phyloP scores from a whole-genome alignment of 1,284 basidiomycete genomes.

The Irpex sp. region DNA sequence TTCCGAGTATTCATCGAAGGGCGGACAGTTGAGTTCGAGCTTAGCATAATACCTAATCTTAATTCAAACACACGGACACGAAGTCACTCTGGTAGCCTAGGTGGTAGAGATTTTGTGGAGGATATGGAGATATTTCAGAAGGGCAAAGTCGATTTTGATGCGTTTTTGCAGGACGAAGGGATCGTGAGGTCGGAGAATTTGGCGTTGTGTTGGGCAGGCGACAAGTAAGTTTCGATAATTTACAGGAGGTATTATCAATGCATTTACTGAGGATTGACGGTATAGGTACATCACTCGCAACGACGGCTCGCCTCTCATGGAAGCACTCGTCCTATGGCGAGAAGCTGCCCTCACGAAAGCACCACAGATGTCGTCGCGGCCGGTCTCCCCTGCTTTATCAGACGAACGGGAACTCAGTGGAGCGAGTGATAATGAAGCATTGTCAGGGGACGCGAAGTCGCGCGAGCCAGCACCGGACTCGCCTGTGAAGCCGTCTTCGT shows the following conservation, averaged over 20 bases:
- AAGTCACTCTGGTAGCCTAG: conserved; percentile 25
- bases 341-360: conserved; percentile 41
- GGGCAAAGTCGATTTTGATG: conserved; percentile 51
- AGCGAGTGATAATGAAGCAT: conserved; percentile 30
- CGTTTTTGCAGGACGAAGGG: conserved; percentile 52
- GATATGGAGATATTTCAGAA: conserved; percentile 49
- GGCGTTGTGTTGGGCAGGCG: conserved; percentile 63
- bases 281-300: conserved; percentile 58
- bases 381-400: conserved; percentile 28
- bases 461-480: conserved; percentile 34
- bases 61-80: background rate
- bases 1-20: conserved; percentile 59
- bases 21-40: conserved; percentile 53
- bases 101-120: conserved; percentile 44
- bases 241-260: background rate
- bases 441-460: conserved; percentile 29
- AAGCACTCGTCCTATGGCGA: conserved; percentile 61
- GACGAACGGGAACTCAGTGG: conserved; percentile 6
- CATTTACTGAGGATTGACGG: background rate
- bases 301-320: conserved; percentile 65
- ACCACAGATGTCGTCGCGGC: conserved; percentile 24
- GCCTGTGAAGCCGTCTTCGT: conserved; percentile 45
- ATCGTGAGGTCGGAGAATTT: conserved; percentile 54
- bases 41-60: conserved; percentile 45
- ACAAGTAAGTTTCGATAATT: conserved; percentile 40